These are phyloP conservation scores for Plasmodium inui DNA, from an alignment of 169 alveolate genomes.

Conservation along the genomic window DNA sequence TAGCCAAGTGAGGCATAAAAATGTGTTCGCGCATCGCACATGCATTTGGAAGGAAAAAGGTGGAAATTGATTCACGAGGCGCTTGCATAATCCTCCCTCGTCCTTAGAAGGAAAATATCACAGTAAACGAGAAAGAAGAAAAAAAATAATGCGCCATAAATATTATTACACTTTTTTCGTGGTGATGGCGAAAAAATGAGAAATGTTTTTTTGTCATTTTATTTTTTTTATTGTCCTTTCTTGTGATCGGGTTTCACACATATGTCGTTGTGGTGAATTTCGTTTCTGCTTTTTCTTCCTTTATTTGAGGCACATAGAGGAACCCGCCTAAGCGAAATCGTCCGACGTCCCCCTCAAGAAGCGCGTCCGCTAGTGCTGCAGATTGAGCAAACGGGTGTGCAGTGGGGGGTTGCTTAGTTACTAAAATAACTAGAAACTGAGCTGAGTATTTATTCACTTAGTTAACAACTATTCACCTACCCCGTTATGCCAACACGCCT, in stretches of 20 bases:
- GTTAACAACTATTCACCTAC: background rate
- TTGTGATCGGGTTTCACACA: background rate
- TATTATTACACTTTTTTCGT: background rate
- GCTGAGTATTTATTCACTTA: no score
- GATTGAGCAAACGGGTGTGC: background rate
- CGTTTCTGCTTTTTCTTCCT: background rate
- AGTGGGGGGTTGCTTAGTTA: background rate
- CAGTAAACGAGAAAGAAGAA: background rate
- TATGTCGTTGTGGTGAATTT: background rate
- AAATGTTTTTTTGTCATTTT: background rate
- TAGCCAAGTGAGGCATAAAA: background rate
- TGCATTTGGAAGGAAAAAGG: background rate
- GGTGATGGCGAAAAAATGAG: background rate
- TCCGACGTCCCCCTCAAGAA: background rate
- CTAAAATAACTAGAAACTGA: background rate
- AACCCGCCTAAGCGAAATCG: background rate
- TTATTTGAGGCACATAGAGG: background rate
- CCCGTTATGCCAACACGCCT: background rate
- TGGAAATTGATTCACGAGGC: conserved; percentile 1
- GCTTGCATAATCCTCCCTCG: background rate
- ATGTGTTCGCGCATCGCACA: background rate
- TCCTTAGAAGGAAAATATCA: background rate
- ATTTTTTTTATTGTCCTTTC: background rate
- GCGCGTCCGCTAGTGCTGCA: background rate
- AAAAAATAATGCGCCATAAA: background rate